Evolutionary conservation across 2,329 filamentous ascomycete species (phyloP).

Genomic region (Alternaria gaisen): DNA sequence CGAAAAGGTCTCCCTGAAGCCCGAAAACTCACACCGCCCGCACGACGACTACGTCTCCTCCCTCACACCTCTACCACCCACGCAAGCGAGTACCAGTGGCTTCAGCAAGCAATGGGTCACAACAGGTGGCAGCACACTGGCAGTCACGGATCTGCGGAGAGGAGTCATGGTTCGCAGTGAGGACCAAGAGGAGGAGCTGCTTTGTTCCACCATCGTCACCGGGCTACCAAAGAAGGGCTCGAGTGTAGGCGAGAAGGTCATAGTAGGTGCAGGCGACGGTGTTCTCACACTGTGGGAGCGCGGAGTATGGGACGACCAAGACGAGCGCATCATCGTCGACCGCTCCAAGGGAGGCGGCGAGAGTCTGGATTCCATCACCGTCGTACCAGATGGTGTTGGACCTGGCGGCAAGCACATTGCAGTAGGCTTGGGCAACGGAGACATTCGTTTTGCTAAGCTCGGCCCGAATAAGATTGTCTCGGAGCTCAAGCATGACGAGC

Average conservation of each 20-base stretch:
- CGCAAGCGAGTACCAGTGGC: slow-evolving; percentile 82
- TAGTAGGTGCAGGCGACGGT: slow-evolving; percentile 81
- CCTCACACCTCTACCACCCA: slow-evolving; percentile 81
- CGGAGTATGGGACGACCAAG: slow-evolving; percentile 93
- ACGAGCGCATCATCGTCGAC: slow-evolving; percentile 84
- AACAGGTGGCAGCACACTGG: slow-evolving; percentile 89
- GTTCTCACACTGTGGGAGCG: slow-evolving; percentile 93
- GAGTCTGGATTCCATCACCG: slow-evolving; percentile 79
- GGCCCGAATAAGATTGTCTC: slow-evolving; percentile 75
- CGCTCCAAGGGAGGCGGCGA: slow-evolving; percentile 70
- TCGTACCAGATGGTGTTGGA: slow-evolving; percentile 75
- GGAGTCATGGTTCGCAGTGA: slow-evolving; percentile 90
- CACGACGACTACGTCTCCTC: slow-evolving; percentile 95
- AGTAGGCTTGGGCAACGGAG: slow-evolving; percentile 83
- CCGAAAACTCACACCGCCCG: slow-evolving; percentile 79
- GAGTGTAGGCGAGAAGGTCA: slow-evolving; percentile 76
- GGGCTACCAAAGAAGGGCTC: slow-evolving; percentile 75
- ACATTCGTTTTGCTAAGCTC: slow-evolving; percentile 78
- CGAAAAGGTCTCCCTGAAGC: slow-evolving; percentile 63
- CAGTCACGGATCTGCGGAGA: slow-evolving; percentile 85
- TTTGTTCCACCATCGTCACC: slow-evolving; percentile 81
- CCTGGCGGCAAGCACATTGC: slow-evolving; percentile 75
- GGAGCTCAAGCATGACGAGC: slow-evolving; percentile 79
- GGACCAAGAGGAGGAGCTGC: slow-evolving; percentile 91
- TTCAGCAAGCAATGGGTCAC: slow-evolving; percentile 95